A percentile compares a stretch with the other conserved stretches of the same genome.
Conservation (phyloP, 2,329 filamentous ascomycete genomes). For the Fusarium tupiense region DNA sequence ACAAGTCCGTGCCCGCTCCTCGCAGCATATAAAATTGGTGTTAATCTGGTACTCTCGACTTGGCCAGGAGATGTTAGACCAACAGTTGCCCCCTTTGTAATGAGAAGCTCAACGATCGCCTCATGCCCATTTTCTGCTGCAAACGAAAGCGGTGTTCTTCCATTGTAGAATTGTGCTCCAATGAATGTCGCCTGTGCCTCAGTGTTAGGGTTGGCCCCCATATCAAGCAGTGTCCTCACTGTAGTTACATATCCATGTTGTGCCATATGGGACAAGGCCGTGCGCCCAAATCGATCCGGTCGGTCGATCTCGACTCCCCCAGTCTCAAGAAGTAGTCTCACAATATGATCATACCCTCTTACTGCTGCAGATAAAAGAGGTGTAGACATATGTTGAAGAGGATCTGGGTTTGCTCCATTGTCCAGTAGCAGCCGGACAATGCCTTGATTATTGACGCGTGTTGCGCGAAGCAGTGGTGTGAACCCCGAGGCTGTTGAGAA, state of each 20-base stretch:
- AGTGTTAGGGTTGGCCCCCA: neutral
- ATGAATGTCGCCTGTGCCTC: neutral
- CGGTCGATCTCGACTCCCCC: neutral
- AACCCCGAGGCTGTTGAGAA: fast-evolving
- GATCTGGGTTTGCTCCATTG: fast-evolving
- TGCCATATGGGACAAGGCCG: neutral
- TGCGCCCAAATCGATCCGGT: neutral
- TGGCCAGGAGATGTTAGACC: fast-evolving
- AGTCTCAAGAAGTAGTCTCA: neutral
- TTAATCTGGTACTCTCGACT: fast-evolving
- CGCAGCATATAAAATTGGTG: neutral
- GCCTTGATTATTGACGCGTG: fast-evolving
- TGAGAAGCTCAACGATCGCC: neutral
- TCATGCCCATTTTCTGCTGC: neutral
- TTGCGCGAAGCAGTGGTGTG: fast-evolving
- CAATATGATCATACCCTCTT: fast-evolving
- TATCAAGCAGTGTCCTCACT: neutral
- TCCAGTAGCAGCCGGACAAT: neutral
- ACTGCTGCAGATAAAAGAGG: neutral
- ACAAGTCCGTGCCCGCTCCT: neutral
- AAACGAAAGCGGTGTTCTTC: neutral
- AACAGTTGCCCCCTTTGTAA: neutral
- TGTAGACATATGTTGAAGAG: neutral
- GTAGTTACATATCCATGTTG: fast-evolving
- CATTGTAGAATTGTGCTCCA: neutral